Evolutionary conservation across 208 protist species (phyloP), one percentile per base, ranked within the genome.

Genomic region (Tritrichomonas foetus): DNA sequence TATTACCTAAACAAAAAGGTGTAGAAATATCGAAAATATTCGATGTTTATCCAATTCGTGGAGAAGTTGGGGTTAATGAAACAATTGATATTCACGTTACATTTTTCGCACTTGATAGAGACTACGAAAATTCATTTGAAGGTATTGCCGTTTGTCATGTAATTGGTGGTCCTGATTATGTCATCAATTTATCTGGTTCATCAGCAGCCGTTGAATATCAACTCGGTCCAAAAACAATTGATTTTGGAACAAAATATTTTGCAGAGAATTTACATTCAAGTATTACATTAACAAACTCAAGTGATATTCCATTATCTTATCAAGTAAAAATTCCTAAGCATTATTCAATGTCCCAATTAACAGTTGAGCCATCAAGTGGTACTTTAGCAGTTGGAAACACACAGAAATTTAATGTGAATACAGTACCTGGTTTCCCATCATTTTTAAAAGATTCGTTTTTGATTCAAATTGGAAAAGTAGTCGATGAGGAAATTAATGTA

Each of bases 91-190:
- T 89, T 27, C 78, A 89, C 30, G 11, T 89, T 39, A 27, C 13
- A 39, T 89, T 89, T 16, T 89, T 53, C 16, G 78, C 41, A 53
- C 25, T n/a, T 44, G 33, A 47, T 36, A 53, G 78, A 39, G 78
- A 89, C 16, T 0, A 14, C 2, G 47, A 57, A n/a, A 57, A 57
- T 5, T 36, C 20, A 57, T 89, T 53, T 30, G 47, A 89, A 3
- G 25, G 25, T 33, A 57, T 39, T 33, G 78, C 78, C 11, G 41
- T 89, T 16, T 89, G 78, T 57, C 78, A 89, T 30, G 44, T 49
- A 33, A 89, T 27, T 44, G 78, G 78, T 22, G 78, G 78, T 20
- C 78, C 78, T 39, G 78, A 89, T 39, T 89, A 89, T 50, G 16
- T n/a, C 33, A 47, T 89, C 3, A 3, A 57, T 57, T 57, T 89